Conservation (phyloP, 2,329 filamentous ascomycete species). For the Berkeleyomyces basicola region DNA sequence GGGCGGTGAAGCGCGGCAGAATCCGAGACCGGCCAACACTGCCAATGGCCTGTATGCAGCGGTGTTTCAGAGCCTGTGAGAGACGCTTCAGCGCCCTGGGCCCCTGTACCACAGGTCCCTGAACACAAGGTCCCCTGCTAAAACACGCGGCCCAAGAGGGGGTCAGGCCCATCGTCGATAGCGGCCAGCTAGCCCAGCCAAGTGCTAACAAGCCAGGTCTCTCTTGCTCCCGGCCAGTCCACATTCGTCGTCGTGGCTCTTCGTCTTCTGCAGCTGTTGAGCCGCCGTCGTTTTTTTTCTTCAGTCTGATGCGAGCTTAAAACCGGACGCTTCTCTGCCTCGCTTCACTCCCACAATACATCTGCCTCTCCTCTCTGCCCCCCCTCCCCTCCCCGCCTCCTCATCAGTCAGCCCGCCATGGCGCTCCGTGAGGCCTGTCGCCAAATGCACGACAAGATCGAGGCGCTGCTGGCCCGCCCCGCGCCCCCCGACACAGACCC, state of each 20-base stretch:
- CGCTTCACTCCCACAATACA: not conserved
- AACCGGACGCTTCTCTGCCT: not conserved
- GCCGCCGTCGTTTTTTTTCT: too few species aligned
- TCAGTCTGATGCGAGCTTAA: too few species aligned
- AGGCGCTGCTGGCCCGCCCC: slow-evolving; percentile 44
- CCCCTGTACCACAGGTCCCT: not conserved
- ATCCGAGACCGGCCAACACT: not conserved
- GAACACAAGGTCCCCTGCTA: not conserved
- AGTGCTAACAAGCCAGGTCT: not conserved
- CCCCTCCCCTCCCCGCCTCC: not conserved
- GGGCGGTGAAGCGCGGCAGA: slow-evolving; percentile 3
- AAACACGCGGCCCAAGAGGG: not conserved
- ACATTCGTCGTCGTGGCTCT: too few species aligned
- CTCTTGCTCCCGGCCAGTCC: too few species aligned
- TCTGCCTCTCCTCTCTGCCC: not conserved
- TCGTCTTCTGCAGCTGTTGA: too few species aligned
- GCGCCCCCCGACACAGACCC: slow-evolving; percentile 32
- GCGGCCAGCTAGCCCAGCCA: not conserved
- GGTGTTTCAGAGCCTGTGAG: not conserved
- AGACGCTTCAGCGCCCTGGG: not conserved
- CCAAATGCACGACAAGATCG: slow-evolving; percentile 41
- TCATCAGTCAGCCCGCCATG: slow-evolving; percentile 4
- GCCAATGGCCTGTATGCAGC: not conserved
- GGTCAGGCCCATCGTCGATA: not conserved
- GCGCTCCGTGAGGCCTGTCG: slow-evolving; percentile 27